Conservation (phyloP, 768 basidiomycete species). For the Hypsizygus marmoreus region DNA sequence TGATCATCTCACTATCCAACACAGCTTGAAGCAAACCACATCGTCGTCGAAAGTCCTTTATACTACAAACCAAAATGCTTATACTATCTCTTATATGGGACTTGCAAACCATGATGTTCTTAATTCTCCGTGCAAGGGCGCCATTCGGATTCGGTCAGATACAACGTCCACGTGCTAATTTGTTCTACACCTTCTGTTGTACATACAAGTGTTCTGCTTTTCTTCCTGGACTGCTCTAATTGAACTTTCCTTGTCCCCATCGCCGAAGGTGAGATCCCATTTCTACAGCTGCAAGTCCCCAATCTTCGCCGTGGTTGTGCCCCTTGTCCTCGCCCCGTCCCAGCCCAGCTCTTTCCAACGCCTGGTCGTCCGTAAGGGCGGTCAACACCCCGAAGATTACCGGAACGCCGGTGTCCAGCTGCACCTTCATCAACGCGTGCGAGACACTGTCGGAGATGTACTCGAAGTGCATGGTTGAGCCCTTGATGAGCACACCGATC, state of each 20-base stretch:
- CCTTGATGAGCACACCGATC: conserved; percentile 97
- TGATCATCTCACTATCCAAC: too few species aligned
- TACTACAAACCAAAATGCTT: too few species aligned
- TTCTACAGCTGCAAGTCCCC: conserved; percentile 96
- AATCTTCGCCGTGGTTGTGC: conserved; percentile 98
- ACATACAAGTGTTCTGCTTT: conserved; percentile 9
- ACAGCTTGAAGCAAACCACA: too few species aligned
- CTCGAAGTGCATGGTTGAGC: conserved; percentile 98
- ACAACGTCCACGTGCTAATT: neutral
- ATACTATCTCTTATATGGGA: too few species aligned
- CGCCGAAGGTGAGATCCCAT: conserved; percentile 70
- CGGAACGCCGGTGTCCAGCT: conserved; percentile 90
- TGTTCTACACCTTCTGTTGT: conserved; percentile 3
- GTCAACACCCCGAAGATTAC: conserved; percentile 98
- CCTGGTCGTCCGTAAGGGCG: conserved; percentile 90
- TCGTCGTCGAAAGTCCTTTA: too few species aligned
- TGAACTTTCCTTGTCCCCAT: conserved; percentile 75
- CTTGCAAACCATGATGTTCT: too few species aligned
- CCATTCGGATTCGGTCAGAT: too few species aligned
- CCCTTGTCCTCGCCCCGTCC: conserved; percentile 69
- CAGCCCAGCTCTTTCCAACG: conserved; percentile 90
- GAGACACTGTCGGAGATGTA: conserved; percentile 96
- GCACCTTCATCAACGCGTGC: conserved; percentile 92
- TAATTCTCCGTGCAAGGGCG: too few species aligned
- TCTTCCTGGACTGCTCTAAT: conserved; percentile 23